phyloP scores from a whole-genome alignment of 2,329 filamentous ascomycete species.

The Coniochaeta hoffmannii region DNA sequence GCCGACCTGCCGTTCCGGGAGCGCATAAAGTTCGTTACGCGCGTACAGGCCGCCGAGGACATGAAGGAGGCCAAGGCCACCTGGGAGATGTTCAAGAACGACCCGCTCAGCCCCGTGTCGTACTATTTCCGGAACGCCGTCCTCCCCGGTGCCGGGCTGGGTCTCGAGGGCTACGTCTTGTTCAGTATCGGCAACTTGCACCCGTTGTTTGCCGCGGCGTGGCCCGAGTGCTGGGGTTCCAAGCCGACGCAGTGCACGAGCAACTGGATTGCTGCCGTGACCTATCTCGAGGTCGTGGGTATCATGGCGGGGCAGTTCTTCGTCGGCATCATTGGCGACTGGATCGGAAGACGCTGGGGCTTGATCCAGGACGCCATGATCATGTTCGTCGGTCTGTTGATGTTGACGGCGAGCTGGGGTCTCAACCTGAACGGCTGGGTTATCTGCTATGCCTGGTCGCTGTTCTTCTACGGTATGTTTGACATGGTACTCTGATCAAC shows the following conservation, averaged over 20 bases:
- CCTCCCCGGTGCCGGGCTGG: constrained; percentile 83
- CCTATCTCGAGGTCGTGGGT: constrained; percentile 87
- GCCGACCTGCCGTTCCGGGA: constrained; percentile 70
- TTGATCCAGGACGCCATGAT: constrained; percentile 90
- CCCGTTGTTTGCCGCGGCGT: constrained; percentile 70
- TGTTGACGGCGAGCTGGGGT: constrained; percentile 90
- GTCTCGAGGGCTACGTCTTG: constrained; percentile 90
- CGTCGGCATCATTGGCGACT: constrained; percentile 66
- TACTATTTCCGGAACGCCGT: constrained; percentile 91
- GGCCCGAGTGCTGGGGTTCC: constrained; percentile 70
- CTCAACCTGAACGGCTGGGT: constrained; percentile 86
- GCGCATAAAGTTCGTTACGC: constrained; percentile 67
- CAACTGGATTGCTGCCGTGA: constrained; percentile 77
- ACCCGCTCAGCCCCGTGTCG: constrained; percentile 74
- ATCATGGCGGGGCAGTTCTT: constrained; percentile 91
- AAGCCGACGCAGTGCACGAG: constrained; percentile 56
- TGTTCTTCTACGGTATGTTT: constrained; percentile 76
- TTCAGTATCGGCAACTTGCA: constrained; percentile 95
- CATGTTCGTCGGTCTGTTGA: constrained; percentile 88
- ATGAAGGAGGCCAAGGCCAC: constrained; percentile 58
- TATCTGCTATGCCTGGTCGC: constrained; percentile 90
- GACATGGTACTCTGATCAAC: not conserved
- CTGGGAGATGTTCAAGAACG: constrained; percentile 75
- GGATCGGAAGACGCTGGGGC: constrained; percentile 88
- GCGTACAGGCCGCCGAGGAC: constrained; percentile 65